Conservation (phyloP, 768 basidiomycete genomes). For the Agrocybe praecox region DNA sequence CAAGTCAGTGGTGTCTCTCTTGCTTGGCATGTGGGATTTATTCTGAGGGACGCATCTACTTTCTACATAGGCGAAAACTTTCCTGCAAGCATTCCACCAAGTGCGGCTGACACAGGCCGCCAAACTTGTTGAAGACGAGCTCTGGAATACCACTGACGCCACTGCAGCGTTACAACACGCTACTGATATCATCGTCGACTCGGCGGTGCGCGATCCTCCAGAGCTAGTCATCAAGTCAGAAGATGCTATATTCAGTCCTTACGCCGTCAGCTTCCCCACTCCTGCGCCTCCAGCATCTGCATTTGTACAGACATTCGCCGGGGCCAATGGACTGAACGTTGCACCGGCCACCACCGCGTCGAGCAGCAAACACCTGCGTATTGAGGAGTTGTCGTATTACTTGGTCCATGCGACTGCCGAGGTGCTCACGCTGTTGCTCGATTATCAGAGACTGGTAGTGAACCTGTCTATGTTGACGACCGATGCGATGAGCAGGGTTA, state of each 20-base stretch:
- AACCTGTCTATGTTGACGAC: slow-evolving; percentile 90
- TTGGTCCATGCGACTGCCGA: slow-evolving; percentile 85
- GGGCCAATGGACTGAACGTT: slow-evolving; percentile 1
- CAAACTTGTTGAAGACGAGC: slow-evolving; percentile 93
- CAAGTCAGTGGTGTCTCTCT: slow-evolving; percentile 54
- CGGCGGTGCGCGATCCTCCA: slow-evolving; percentile 80
- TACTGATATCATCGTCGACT: slow-evolving; percentile 75
- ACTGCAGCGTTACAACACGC: slow-evolving; percentile 64
- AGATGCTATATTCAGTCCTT: slow-evolving; percentile 26
- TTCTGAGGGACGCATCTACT: slow-evolving; percentile 10
- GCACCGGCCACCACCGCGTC: slow-evolving; percentile 14
- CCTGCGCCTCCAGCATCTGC: slow-evolving; percentile 13
- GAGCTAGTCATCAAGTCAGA: slow-evolving; percentile 53
- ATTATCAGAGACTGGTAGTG: slow-evolving; percentile 87
- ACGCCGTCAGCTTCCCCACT: slow-evolving; percentile 15
- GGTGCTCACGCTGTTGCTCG: slow-evolving; percentile 69
- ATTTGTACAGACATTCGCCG: slow-evolving; percentile 9
- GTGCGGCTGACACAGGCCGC: slow-evolving; percentile 77
- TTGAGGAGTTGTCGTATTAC: slow-evolving; percentile 87
- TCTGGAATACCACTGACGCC: slow-evolving; percentile 86
- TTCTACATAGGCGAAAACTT: slow-evolving; percentile 76
- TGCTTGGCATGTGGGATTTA: neutral
- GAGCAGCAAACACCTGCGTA: slow-evolving; percentile 60
- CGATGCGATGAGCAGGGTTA: slow-evolving; percentile 91
- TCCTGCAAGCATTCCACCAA: slow-evolving; percentile 87